Evolutionary conservation across 768 basidiomycete species (phyloP).

Genomic region (Rickenella mellea): DNA sequence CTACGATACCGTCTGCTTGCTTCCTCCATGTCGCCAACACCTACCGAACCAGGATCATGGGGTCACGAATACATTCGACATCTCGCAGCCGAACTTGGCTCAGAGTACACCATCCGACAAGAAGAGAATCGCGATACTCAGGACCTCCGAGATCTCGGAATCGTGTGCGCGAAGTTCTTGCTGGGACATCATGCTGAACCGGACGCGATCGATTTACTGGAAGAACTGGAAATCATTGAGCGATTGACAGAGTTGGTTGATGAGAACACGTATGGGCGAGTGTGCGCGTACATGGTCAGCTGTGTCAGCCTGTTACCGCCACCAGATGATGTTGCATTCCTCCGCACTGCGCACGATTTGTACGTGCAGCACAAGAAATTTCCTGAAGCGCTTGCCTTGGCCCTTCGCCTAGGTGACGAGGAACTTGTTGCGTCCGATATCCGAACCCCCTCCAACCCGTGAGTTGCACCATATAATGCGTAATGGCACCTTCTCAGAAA

Average conservation of each 20-base stretch:
- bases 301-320: conserved; percentile 82
- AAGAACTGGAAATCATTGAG: conserved; percentile 86
- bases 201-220: conserved; percentile 91
- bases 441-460: conserved; percentile 82
- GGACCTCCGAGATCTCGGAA: conserved; percentile 66
- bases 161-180: conserved; percentile 84
- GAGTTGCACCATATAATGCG: conserved; percentile 20
- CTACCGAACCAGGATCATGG: conserved; percentile 90
- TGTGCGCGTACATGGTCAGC: conserved; percentile 96
- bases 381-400: conserved; percentile 82
- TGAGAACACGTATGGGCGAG: conserved; percentile 76
- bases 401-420: conserved; percentile 75
- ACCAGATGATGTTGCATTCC: conserved; percentile 86
- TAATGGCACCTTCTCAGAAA: conserved; percentile 1
- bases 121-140: conserved; percentile 45
- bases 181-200: conserved; percentile 94
- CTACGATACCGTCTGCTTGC: conserved; percentile 86
- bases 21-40: conserved; percentile 52
- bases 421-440: conserved; percentile 82
- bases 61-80: conserved; percentile 99
- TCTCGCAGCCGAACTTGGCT: conserved; percentile 90
- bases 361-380: conserved; percentile 82
- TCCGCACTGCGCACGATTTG: conserved; percentile 80
- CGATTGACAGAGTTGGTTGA: conserved; percentile 74
- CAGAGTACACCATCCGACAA: conserved; percentile 76